Percentiles rank a stretch among this genome's conserved stretches.
phyloP scores from a whole-genome alignment of 169 alveolate genomes.

The Plasmodium falciparum region DNA sequence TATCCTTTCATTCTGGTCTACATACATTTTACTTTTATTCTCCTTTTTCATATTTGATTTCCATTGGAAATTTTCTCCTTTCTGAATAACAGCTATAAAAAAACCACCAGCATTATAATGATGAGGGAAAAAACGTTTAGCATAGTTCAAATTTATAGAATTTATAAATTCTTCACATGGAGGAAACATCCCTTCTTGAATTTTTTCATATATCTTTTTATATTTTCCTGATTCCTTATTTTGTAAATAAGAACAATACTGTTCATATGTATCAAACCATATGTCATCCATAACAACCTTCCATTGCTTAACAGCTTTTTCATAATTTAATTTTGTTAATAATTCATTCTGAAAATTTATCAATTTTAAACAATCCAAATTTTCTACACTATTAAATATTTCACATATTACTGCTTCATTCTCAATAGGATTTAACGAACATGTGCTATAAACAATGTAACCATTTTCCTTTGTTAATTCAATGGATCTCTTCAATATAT shows the following conservation, averaged over 20 bases:
- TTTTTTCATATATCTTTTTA: slow-evolving; percentile 75
- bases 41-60: slow-evolving; percentile 53
- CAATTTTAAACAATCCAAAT: slow-evolving; percentile 85
- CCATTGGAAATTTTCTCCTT: slow-evolving; percentile 65
- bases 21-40: slow-evolving; percentile 2
- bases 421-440: slow-evolving; percentile 97
- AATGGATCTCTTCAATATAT: slow-evolving; percentile 92
- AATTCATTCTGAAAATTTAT: slow-evolving; percentile 86
- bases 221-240: slow-evolving; percentile 12
- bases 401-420: slow-evolving; percentile 92
- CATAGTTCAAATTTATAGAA: slow-evolving; percentile 79
- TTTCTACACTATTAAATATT: slow-evolving; percentile 87
- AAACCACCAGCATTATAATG: slow-evolving; percentile 97
- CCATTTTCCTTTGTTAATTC: slow-evolving; percentile 83
- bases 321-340: slow-evolving; percentile 80
- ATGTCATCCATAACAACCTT: slow-evolving; percentile 79
- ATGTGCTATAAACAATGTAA: slow-evolving; percentile 94
- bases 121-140: slow-evolving; percentile 95
- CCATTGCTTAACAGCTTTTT: slow-evolving; percentile 86
- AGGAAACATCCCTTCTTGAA: slow-evolving; percentile 80
- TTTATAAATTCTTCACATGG: slow-evolving; percentile 73
- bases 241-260: slow-evolving; percentile 53
- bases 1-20: background rate
- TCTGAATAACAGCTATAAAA: slow-evolving; percentile 88
- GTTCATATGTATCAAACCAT: slow-evolving; percentile 75